phyloP scores from a whole-genome alignment of 2,329 filamentous ascomycete species.

The Claviceps citrina region DNA sequence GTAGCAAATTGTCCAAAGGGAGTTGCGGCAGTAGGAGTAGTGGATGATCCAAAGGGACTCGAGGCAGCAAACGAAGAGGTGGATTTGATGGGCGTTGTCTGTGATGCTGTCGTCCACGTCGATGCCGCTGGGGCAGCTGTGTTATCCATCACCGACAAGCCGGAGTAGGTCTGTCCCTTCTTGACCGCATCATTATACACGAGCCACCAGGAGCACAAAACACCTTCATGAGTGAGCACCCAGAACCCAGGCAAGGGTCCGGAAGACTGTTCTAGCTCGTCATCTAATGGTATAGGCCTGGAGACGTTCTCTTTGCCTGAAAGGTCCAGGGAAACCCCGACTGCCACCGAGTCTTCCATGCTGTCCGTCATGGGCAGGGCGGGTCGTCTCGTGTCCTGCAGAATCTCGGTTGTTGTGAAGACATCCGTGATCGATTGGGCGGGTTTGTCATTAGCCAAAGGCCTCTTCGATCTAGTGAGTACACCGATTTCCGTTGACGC shows the following conservation, averaged over 20 bases:
- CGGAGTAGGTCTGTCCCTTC: constrained; percentile 56
- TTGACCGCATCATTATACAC: constrained; percentile 78
- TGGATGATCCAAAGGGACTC: constrained; percentile 26
- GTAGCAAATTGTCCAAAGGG: constrained; percentile 27
- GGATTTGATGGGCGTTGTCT: constrained; percentile 15
- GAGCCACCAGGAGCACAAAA: constrained; percentile 79
- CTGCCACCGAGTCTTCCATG: constrained; percentile 53
- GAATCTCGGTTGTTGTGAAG: constrained; percentile 58
- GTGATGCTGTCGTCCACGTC: constrained; percentile 13
- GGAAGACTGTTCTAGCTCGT: constrained; percentile 62
- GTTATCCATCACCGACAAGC: constrained; percentile 38
- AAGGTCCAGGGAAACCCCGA: constrained; percentile 73
- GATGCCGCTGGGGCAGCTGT: constrained; percentile 15
- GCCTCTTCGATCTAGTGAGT: constrained; percentile 55
- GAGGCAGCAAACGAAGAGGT: constrained; percentile 18
- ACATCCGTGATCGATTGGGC: constrained; percentile 46
- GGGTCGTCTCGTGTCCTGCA: constrained; percentile 60
- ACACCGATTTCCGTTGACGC: constrained; percentile 65
- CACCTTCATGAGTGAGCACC: constrained; percentile 75
- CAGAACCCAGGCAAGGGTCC: constrained; percentile 72
- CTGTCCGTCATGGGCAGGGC: constrained; percentile 53
- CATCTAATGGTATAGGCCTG: constrained; percentile 60
- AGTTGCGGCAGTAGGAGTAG: constrained; percentile 15
- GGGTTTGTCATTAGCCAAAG: constrained; percentile 46
- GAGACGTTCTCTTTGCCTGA: constrained; percentile 65